Evolutionary conservation across 495 filamentous ascomycete genomes (phyloP).

Genomic region (Jackrogersella minutella): DNA sequence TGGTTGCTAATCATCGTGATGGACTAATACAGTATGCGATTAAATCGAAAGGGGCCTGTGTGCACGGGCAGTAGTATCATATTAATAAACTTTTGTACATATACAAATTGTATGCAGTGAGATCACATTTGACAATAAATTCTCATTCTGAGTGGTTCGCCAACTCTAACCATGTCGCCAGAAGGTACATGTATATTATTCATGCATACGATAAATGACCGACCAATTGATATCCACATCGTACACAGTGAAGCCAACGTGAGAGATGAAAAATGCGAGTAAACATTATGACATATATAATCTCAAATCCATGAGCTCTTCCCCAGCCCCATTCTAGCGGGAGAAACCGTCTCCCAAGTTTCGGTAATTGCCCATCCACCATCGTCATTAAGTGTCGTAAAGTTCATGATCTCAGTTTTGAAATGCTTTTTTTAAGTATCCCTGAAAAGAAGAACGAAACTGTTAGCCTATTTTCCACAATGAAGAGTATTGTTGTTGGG

Average conservation of each 20-base stretch:
- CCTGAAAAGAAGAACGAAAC: too few relatives aligned
- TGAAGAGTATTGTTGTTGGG: too few relatives aligned
- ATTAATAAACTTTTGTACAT: too few relatives aligned
- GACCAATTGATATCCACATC: not conserved
- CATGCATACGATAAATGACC: not conserved
- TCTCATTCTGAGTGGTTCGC: not conserved
- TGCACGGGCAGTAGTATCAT: too few relatives aligned
- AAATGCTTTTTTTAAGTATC: conserved; percentile 22
- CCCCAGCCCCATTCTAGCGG: not conserved
- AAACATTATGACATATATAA: not conserved
- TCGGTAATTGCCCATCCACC: not conserved
- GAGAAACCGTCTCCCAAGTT: not conserved
- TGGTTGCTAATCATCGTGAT: too few relatives aligned
- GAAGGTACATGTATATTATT: not conserved
- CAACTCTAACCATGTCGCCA: not conserved
- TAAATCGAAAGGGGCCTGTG: too few relatives aligned
- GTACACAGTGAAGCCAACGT: not conserved
- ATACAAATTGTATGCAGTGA: too few relatives aligned
- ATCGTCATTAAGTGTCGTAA: conserved; percentile 21
- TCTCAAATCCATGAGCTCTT: not conserved
- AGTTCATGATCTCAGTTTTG: not conserved
- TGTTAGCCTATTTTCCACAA: too few relatives aligned
- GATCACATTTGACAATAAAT: not conserved
- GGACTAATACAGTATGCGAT: too few relatives aligned
- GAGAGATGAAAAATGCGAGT: not conserved